Evolutionary conservation across 495 filamentous ascomycete genomes (phyloP), one percentile per base, ranked within the genome.

Genomic region (Aspergillus ostianus): DNA sequence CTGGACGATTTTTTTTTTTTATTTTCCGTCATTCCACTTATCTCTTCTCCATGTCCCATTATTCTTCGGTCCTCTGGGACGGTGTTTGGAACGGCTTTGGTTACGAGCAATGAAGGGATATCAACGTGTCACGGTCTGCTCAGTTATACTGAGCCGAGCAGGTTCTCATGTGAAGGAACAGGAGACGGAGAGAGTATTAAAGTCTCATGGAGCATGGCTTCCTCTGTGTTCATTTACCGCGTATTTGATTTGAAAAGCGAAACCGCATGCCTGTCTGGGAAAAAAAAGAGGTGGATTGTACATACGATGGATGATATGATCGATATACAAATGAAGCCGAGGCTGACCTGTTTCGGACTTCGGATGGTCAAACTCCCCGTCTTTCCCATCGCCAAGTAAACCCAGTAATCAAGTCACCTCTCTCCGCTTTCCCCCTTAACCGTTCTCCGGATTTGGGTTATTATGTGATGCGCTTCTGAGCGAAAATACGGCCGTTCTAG

Each of bases 21-120:
- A 48, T 26, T 10, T 9, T 18, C 19, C 44, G 19, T 23, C 32
- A 26, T 26, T 26, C 20, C 20, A 19, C 41, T 53, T 13, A 46
- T 19, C 29, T 52, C 52, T 10, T 44, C 29, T 46, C 55, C 49
- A 7, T 59, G 46, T 7, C n/a, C 18, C 41, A n/a, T 52, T 21
- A 6, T 52, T 21, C 8, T 51, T 55, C 46, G 41, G 52, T 51
- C 36, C 17, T 50, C 50, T 65, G 41, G 30, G 55, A 51, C 45
- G 32, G 59, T 17, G 56, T 58, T 58, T 56, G 61, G 59, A 56
- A 56, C 53, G 26, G 56, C 41, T 56, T 57, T 59, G 23, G 52
- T 65, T 46, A 65, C 27, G 63, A 65, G 63, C 59, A 57, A 65
- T 59, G 63, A 65, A 59, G 56, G 50, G 57, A 62, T 65, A 45